Base-by-base conservation (phyloP, 495 filamentous ascomycete genomes). In the Neurospora sp. region DNA sequence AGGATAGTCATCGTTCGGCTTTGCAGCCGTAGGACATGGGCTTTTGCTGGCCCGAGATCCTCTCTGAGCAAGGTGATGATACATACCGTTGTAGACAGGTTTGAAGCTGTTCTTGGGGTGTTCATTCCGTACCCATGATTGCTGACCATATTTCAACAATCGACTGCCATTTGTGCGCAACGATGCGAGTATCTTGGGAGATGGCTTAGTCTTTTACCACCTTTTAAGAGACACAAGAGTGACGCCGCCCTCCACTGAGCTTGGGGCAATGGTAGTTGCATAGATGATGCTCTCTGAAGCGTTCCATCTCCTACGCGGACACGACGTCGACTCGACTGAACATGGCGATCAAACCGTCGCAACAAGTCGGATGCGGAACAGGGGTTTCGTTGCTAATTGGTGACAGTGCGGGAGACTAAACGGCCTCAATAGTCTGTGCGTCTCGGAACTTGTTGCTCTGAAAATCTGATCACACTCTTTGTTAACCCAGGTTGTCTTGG, bases 341-440 rank as follows among this genome's bases (percentile, higher is more conserved):
- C 75, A 77, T 74, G 77, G 39, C 66, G 71, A 27, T 59, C 74
- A 72, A 76, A 75, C 76, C 48, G 71, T 72, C 72, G 74, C 74
- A 75, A 77, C 76, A 75, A 54, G 39, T 66, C 46, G 69, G 69
- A 75, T 73, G 41, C 72, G 74, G 71, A 69, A 77, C 74, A 75
- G 46, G 74, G 62, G 69, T 14, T 71, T 69, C 41, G 59, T 46
- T 18, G 73, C 69, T 42, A 12, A 46, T 20, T 23, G 46, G 18
- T 46, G 41, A 71, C 69, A 69, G 48, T 46, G 37, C 71, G 37
- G 27, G 35, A 27, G 46, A 39, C 27, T 35, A 16, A 69, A 38
- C 42, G 38, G 20, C 62, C 72, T 73, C 27, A 44, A 44, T 27
- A 70, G 78, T 79, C 79, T 80, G 78, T 80, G 78, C 79, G 77